Evolutionary conservation across 495 filamentous ascomycete genomes (phyloP), one percentile per base, ranked within the genome.

Genomic region (Paragyromitra xinjiangensis): DNA sequence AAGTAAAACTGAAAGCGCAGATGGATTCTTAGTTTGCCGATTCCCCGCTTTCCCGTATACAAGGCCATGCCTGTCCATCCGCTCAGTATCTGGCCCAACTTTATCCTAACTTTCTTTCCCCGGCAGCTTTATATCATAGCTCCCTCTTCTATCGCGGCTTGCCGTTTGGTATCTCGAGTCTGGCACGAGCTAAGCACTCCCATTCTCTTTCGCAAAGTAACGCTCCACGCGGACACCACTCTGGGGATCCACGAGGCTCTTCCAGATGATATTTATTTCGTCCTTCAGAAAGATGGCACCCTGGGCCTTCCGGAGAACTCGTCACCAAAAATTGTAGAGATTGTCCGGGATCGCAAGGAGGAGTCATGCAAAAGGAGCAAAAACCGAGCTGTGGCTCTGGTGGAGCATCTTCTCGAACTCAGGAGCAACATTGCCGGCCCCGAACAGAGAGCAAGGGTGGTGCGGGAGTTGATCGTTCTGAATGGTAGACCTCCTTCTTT

Each of bases 161-260:
- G 59, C 9, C 69, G 69, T 53, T 29, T 65, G 9, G 59, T 65
- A 37, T 72, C 58, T 26, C 45, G 62, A 12, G 45, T 53, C 50
- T 72, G 59, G 34, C 62, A 55, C 59, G 69, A 72, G 29, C 44
- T 65, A 37, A 34, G 29, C 19, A 72, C 69, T 42, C 59, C 59
- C 26, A 72, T 65, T 3, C 59, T 65, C 19, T 72, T 72, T 26
- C 44, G 69, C 26, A 64, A 62, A 51, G 24, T 72, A 50, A 72
- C 59, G 7, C 69, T 72, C 62, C 59, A n/a, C 29, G 44, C 42
- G 12, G 42, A 65, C 11, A 65, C 58, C 59, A 42, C 59, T 39
- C 22, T 65, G 8, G 59, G 58, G 24, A 65, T 53, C 12, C 12
- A 55, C 16, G 59, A 65, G 40, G 22, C 14, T 22, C 45, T 65